Conservation (phyloP, 164 flowering plant genomes). For the Chimonanthus salicifolius region DNA sequence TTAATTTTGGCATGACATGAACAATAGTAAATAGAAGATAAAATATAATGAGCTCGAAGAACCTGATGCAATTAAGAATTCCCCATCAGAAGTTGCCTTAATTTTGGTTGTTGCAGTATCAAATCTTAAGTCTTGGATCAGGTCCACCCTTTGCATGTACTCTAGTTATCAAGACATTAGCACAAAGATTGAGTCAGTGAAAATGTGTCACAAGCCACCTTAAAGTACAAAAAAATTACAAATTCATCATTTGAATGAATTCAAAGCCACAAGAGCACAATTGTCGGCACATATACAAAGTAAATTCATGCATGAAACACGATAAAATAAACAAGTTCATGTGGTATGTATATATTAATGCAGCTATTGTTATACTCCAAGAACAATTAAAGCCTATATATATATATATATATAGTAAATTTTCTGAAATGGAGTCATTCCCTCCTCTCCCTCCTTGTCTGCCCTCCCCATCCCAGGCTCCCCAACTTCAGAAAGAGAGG, state of each 20-base stretch:
- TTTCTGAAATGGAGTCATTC: too few relatives aligned
- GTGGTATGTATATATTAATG: not conserved
- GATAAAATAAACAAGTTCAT: not conserved
- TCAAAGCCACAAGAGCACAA: not conserved
- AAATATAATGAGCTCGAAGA: not conserved
- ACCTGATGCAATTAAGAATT: constrained; percentile 90
- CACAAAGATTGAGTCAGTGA: not conserved
- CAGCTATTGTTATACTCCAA: too few relatives aligned
- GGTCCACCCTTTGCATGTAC: constrained; percentile 65
- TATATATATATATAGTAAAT: too few relatives aligned
- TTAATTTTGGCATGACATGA: not conserved
- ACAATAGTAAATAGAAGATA: not conserved
- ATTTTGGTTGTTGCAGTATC: constrained; percentile 82
- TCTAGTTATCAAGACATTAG: constrained; percentile 28
- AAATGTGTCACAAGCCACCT: not conserved
- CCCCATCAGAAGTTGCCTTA: constrained; percentile 80
- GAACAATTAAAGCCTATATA: too few relatives aligned
- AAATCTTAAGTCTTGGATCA: constrained; percentile 88
- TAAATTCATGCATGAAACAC: not conserved
- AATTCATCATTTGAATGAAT: not conserved
- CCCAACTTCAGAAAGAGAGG: too few relatives aligned
- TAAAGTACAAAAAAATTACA: not conserved
- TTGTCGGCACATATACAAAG: not conserved
- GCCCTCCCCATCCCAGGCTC: too few relatives aligned
- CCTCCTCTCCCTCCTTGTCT: too few relatives aligned